phyloP scores from a whole-genome alignment of 1,284 basidiomycete genomes.

The Cronartium ribicola region DNA sequence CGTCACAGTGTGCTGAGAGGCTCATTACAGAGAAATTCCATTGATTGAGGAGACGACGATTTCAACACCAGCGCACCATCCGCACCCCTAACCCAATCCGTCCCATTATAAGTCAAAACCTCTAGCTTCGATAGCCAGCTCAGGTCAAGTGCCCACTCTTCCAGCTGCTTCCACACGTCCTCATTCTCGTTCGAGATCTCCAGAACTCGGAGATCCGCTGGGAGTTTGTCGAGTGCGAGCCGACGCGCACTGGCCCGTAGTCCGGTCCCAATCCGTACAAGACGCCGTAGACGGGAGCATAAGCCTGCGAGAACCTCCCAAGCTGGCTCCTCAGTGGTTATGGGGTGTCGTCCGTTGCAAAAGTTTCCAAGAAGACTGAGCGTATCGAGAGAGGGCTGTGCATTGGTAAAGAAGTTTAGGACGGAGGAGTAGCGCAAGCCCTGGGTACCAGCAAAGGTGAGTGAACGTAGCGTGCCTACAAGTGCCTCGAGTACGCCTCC shows the following conservation, averaged over 20 bases:
- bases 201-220: neutral
- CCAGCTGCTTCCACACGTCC: no score
- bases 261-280: neutral
- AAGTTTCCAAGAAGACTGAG: neutral
- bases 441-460: neutral
- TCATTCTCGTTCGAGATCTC: neutral
- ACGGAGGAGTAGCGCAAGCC: constrained; percentile 5
- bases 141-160: no score
- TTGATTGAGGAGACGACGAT: no score
- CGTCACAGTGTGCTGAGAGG: no score
- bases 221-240: neutral
- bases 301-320: neutral
- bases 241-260: neutral
- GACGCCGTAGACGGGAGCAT: neutral
- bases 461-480: neutral
- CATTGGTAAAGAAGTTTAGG: neutral
- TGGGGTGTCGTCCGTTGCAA: neutral
- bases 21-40: no score
- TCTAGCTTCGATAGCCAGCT: no score
- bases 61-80: no score
- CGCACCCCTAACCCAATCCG: no score
- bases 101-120: no score
- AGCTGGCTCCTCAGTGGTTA: constrained; percentile 2
- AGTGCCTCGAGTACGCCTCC: neutral
- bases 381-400: neutral